Evolutionary conservation across 345 rosid species (phyloP).

Genomic region (Populus pruinosa): DNA sequence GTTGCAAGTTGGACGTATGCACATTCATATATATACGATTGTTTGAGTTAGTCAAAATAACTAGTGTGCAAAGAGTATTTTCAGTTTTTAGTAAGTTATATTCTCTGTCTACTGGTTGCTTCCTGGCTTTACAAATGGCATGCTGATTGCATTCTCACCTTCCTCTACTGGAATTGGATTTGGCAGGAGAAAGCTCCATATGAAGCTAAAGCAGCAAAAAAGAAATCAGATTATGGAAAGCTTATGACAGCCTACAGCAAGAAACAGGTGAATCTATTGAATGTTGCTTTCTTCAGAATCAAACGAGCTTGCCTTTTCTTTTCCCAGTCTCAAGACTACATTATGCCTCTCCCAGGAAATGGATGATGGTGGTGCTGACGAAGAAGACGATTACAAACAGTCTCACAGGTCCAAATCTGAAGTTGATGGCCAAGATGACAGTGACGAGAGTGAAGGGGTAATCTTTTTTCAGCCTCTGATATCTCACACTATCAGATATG

Average conservation of each 20-base stretch:
- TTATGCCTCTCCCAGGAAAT: slow-evolving; percentile 14
- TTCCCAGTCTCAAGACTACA: background rate
- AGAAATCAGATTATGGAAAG: slow-evolving; percentile 71
- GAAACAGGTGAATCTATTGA: slow-evolving; percentile 50
- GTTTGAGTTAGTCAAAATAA: slow-evolving; percentile 8
- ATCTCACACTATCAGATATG: background rate
- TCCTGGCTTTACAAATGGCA: background rate
- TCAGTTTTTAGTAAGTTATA: background rate
- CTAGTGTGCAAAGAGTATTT: background rate
- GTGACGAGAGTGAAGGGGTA: slow-evolving; percentile 27
- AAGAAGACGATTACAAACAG: slow-evolving; percentile 5
- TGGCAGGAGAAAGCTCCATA: slow-evolving; percentile 80
- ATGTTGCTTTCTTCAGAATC: background rate
- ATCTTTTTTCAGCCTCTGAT: background rate
- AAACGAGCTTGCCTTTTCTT: background rate
- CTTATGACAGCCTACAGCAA: slow-evolving; percentile 79
- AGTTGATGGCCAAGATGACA: slow-evolving; percentile 15
- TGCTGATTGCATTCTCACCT: background rate
- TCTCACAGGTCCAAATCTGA: slow-evolving; percentile 27
- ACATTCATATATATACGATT: background rate
- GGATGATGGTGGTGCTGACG: slow-evolving; percentile 17
- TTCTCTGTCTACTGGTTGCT: background rate
- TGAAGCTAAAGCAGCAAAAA: slow-evolving; percentile 77
- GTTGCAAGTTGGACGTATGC: background rate
- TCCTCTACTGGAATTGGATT: background rate